A percentile compares a stretch with the other conserved stretches of the same genome.
Conservation (phyloP, 2,329 filamentous ascomycete species). For the Aspergillus floridensis region DNA sequence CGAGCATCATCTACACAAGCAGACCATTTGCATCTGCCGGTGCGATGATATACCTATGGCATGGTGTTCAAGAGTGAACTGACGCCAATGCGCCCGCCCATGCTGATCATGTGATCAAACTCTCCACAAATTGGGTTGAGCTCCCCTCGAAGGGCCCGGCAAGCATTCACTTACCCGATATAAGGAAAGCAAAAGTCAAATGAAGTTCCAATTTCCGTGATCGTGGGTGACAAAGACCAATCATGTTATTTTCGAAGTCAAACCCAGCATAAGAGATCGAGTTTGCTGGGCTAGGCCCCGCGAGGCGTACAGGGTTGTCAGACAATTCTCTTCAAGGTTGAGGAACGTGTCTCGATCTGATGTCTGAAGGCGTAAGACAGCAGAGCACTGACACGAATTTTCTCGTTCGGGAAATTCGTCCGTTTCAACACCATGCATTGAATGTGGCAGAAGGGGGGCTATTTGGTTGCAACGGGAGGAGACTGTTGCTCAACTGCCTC, state of each 20-base stretch:
- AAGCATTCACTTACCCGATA: no score
- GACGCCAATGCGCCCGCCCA: not conserved
- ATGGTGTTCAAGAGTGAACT: not conserved
- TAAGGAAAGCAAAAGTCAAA: no score
- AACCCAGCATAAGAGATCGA: not conserved
- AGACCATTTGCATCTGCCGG: not conserved
- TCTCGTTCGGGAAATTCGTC: slow-evolving; percentile 13
- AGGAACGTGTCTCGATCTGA: not conserved
- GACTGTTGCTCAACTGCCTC: not conserved
- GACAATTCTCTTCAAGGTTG: not conserved
- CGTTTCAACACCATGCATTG: not conserved
- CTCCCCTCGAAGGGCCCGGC: no score
- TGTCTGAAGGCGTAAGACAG: slow-evolving; percentile 8
- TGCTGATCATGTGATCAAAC: not conserved
- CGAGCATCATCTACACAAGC: not conserved
- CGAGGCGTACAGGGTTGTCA: not conserved
- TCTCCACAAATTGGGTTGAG: not conserved
- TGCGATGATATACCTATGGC: not conserved
- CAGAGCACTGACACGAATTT: slow-evolving; percentile 1
- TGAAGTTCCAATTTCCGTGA: no score
- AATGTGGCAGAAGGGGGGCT: not conserved
- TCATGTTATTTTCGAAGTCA: not conserved
- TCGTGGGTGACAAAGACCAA: no score
- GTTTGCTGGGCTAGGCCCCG: not conserved
- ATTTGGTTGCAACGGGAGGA: not conserved